Evolutionary conservation across 2,329 filamentous ascomycete genomes (phyloP).

Genomic region (Curvularia spicifera): DNA sequence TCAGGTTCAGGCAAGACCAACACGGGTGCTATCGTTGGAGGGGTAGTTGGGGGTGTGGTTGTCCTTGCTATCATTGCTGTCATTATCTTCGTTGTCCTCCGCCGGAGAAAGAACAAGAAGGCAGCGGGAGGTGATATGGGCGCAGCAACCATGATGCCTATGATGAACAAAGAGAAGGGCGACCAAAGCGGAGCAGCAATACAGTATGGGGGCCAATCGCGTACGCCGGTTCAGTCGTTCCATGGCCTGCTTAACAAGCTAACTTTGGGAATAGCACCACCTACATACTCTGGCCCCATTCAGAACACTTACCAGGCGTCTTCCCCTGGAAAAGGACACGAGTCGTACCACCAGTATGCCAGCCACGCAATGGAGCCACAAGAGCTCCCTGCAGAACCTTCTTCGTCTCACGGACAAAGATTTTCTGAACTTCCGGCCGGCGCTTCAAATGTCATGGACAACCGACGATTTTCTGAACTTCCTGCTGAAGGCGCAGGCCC

Average conservation of each 20-base stretch:
- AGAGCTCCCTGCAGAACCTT: conserved; percentile 27
- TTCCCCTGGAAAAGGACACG: conserved; percentile 18
- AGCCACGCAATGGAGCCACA: conserved; percentile 22
- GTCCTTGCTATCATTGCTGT: conserved; percentile 33
- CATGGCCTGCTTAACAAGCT: conserved; percentile 3
- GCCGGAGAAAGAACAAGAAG: conserved; percentile 23
- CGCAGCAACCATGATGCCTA: conserved; percentile 19
- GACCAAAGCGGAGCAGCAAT: conserved; percentile 10
- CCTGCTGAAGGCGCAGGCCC: conserved; percentile 18
- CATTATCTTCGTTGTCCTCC: conserved; percentile 33
- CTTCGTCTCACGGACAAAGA: conserved; percentile 15
- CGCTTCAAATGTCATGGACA: conserved; percentile 9
- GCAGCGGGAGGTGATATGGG: conserved; percentile 7
- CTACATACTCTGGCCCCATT: conserved; percentile 32
- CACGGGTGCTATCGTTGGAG: conserved; percentile 37
- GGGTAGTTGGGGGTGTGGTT: conserved; percentile 36
- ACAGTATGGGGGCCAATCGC: conserved; percentile 29
- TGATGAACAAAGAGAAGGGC: conserved; percentile 23
- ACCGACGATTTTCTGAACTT: conserved; percentile 30
- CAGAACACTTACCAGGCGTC: conserved; percentile 25
- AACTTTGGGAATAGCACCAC: conserved; percentile 29
- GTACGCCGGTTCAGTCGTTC: conserved; percentile 19
- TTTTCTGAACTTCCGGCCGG: conserved; percentile 37
- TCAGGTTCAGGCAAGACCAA: conserved; percentile 15
- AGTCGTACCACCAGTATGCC: conserved; percentile 26